phyloP scores from a whole-genome alignment of 768 basidiomycete species.

The Ephemerocybe angulata region DNA sequence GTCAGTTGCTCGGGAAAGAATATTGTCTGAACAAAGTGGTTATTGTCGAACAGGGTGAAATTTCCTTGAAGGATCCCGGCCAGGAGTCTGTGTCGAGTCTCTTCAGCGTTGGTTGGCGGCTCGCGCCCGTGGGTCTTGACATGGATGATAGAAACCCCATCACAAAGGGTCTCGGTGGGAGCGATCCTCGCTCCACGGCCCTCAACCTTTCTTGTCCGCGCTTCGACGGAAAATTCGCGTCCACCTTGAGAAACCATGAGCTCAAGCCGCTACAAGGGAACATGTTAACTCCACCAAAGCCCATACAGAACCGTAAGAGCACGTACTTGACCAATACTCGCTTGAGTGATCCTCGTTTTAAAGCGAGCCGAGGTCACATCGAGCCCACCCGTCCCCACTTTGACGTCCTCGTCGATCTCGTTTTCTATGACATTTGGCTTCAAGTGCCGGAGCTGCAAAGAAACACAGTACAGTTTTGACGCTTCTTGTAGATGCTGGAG shows the following conservation, averaged over 20 bases:
- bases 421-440: constrained; percentile 46
- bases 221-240: constrained; percentile 13
- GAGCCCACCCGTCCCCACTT: constrained; percentile 25
- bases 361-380: constrained; percentile 38
- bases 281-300: not conserved
- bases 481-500: constrained; percentile 37
- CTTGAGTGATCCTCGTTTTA: constrained; percentile 36
- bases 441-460: constrained; percentile 31
- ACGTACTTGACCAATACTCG: constrained; percentile 26
- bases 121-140: constrained; percentile 48
- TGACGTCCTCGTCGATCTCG: constrained; percentile 35
- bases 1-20: constrained; percentile 27
- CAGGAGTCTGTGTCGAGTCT: constrained; percentile 21
- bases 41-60: constrained; percentile 22
- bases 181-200: constrained; percentile 37
- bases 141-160: constrained; percentile 22
- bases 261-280: constrained; percentile 17
- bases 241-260: constrained; percentile 16
- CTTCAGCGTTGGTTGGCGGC: constrained; percentile 44
- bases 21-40: constrained; percentile 33
- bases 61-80: constrained; percentile 25
- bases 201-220: constrained; percentile 24
- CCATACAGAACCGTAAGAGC: not conserved
- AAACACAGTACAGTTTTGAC: constrained; percentile 36
- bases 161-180: constrained; percentile 15